Conservation (phyloP, 192 early-diverging fungal genomes). For the Coemansia sp. region DNA sequence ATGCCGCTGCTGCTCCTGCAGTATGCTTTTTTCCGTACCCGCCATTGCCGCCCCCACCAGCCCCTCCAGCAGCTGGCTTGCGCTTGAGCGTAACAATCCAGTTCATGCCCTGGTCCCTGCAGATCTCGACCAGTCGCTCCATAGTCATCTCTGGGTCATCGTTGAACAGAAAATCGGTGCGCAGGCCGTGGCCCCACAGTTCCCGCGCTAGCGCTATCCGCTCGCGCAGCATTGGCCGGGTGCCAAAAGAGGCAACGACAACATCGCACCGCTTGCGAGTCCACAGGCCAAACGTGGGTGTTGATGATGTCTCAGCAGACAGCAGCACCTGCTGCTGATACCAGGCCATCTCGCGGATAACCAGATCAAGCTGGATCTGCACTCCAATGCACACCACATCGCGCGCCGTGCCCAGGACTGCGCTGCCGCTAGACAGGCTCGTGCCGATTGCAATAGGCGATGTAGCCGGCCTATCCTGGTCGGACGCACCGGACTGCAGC, state of each 20-base stretch:
- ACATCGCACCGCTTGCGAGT: conserved; percentile 67
- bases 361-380: conserved; percentile 75
- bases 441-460: conserved; percentile 24
- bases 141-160: conserved; percentile 66
- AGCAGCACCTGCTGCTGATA: conserved; percentile 52
- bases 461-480: neutral
- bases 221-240: conserved; percentile 61
- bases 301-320: conserved; percentile 4
- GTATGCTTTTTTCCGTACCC: too few species aligned
- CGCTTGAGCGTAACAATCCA: conserved; percentile 75
- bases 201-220: conserved; percentile 74
- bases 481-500: neutral
- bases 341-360: conserved; percentile 59
- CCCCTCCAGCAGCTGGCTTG: conserved; percentile 2
- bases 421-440: conserved; percentile 34
- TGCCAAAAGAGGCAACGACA: conserved; percentile 80
- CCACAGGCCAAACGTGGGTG: conserved; percentile 54
- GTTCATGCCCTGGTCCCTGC: conserved; percentile 67
- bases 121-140: conserved; percentile 58
- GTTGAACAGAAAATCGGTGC: conserved; percentile 77
- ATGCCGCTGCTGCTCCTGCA: neutral
- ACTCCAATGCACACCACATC: conserved; percentile 69
- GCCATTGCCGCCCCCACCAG: neutral
- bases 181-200: conserved; percentile 72
- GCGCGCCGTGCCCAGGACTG: conserved; percentile 30